A percentile compares a stretch with the other conserved stretches of the same genome.
Conservation (phyloP, 1,284 basidiomycete genomes). For the Austroboletus niveus region DNA sequence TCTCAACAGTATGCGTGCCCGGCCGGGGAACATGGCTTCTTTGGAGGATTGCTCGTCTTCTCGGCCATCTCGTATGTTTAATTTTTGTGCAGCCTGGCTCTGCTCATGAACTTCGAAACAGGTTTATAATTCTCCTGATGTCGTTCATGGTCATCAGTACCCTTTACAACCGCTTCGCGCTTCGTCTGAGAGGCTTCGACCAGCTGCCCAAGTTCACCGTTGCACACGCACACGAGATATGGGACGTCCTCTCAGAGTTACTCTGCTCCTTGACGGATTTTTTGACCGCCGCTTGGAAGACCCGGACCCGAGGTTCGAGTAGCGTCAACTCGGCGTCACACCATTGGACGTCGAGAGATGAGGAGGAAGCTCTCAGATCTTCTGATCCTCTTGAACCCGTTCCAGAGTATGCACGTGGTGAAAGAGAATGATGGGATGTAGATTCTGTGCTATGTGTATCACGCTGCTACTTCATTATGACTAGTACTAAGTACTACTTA, state of each 20-base stretch:
- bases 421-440: not conserved
- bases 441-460: constrained; percentile 5
- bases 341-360: constrained; percentile 33
- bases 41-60: constrained; percentile 52
- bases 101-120: constrained; percentile 25
- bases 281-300: constrained; percentile 12
- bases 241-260: constrained; percentile 24
- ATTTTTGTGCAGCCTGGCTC: constrained; percentile 5
- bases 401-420: constrained; percentile 1
- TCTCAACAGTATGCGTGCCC: constrained; percentile 60
- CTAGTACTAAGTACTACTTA: constrained; percentile 19
- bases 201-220: constrained; percentile 67
- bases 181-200: constrained; percentile 58
- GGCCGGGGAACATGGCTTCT: constrained; percentile 48
- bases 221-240: constrained; percentile 22
- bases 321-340: constrained; percentile 26
- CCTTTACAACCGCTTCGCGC: constrained; percentile 68
- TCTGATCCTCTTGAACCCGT: constrained; percentile 26
- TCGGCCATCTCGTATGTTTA: constrained; percentile 50
- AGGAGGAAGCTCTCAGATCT: constrained; percentile 27
- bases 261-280: constrained; percentile 15
- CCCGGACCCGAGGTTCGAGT: constrained; percentile 13
- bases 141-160: constrained; percentile 59
- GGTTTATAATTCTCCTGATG: constrained; percentile 52
- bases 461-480: not conserved